These are phyloP conservation scores for Amphichorda felina DNA, from an alignment of 2,329 filamentous ascomycete genomes.

Conservation along the genomic window DNA sequence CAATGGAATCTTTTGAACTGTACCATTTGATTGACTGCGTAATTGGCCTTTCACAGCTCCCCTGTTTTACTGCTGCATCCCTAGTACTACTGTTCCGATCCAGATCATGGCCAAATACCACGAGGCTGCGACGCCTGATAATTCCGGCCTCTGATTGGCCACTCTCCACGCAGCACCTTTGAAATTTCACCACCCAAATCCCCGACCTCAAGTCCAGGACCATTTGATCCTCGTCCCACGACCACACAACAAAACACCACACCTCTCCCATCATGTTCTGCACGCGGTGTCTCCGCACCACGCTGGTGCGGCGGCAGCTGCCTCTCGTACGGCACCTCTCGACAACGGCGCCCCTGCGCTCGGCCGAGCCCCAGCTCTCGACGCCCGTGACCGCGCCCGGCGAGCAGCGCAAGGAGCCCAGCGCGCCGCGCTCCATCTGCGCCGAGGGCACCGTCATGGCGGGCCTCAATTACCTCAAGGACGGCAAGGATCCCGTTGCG, in stretches of 20 bases:
- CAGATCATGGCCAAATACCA: not conserved
- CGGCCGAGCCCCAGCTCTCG: slow-evolving; percentile 23
- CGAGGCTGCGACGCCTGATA: not conserved
- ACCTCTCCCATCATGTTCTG: slow-evolving; percentile 29
- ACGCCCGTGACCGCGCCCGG: slow-evolving; percentile 19
- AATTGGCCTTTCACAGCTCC: too few species aligned
- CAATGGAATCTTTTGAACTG: not conserved
- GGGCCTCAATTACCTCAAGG: slow-evolving; percentile 70
- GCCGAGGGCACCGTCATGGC: slow-evolving; percentile 57
- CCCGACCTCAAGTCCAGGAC: not conserved
- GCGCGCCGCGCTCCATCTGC: slow-evolving; percentile 35
- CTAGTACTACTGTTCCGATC: not conserved
- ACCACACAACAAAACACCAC: slow-evolving; percentile 10
- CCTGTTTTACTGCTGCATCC: too few species aligned
- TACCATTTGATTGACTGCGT: too few species aligned
- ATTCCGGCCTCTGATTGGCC: not conserved
- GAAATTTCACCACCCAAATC: not conserved
- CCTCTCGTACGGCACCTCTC: slow-evolving; percentile 26
- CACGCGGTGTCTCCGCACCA: slow-evolving; percentile 36
- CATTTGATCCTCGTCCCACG: not conserved
- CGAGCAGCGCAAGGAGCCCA: slow-evolving; percentile 15
- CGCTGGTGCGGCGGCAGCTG: slow-evolving; percentile 16
- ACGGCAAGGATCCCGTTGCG: slow-evolving; percentile 60
- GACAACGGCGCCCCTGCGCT: slow-evolving; percentile 20
- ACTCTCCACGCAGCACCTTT: too few species aligned